phyloP scores from a whole-genome alignment of 352 stramenopile genomes.

The Phytophthora quininea region DNA sequence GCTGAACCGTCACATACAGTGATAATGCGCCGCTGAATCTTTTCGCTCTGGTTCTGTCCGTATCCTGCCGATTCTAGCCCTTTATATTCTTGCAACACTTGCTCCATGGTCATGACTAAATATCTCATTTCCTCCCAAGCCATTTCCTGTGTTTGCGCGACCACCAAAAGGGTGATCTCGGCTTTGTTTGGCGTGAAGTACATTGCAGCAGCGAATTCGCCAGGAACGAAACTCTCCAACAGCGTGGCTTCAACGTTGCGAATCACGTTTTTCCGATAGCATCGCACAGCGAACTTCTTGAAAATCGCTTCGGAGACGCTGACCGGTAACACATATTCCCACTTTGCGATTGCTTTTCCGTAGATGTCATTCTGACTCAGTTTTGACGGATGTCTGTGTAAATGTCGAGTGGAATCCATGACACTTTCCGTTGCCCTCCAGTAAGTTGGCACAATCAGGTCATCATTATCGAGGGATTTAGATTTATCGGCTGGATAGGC shows the following conservation, averaged over 20 bases:
- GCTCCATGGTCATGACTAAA: slow-evolving; percentile 1
- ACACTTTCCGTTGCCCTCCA: too few relatives aligned
- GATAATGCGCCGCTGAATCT: not conserved
- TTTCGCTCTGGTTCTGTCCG: not conserved
- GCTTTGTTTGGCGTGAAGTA: not conserved
- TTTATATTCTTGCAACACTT: not conserved
- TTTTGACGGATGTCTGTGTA: not conserved
- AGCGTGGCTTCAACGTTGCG: not conserved
- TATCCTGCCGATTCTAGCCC: not conserved
- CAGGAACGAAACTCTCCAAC: slow-evolving; percentile 1
- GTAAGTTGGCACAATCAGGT: too few relatives aligned
- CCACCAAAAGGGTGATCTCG: not conserved
- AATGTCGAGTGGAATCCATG: too few relatives aligned
- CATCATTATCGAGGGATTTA: too few relatives aligned
- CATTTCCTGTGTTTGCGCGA: not conserved
- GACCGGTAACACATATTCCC: slow-evolving; percentile 4
- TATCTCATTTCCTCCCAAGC: slow-evolving; percentile 2
- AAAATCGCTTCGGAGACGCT: not conserved
- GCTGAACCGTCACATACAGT: not conserved
- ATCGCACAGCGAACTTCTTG: slow-evolving; percentile 1
- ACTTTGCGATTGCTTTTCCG: not conserved
- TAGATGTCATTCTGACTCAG: not conserved
- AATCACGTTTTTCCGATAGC: slow-evolving; percentile 4
- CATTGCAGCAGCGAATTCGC: not conserved
- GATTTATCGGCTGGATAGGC: too few relatives aligned